These are phyloP conservation scores for Leptomonas pyrrhocoris DNA, from an alignment of 208 protist genomes.

Conservation along the genomic window DNA sequence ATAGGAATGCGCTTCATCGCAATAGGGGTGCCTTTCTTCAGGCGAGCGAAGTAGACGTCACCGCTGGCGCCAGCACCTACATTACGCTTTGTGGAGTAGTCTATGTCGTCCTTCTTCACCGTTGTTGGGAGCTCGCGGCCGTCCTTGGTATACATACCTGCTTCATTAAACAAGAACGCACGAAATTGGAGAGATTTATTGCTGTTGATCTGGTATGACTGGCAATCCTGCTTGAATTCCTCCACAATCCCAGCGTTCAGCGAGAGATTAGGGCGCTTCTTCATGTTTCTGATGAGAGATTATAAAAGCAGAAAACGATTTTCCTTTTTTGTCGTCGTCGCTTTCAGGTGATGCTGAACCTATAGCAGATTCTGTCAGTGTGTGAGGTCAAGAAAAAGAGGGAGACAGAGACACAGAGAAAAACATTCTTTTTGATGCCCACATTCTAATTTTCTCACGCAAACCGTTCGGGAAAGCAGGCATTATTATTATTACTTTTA, in stretches of 20 bases:
- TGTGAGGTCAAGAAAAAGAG: no score
- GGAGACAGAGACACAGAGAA: no score
- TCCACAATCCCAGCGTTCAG: constrained; percentile 74
- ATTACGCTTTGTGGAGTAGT: constrained; percentile 56
- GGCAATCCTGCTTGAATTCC: constrained; percentile 65
- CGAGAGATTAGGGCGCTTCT: constrained; percentile 57
- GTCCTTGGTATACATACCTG: constrained; percentile 86
- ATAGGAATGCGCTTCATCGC: constrained; percentile 90
- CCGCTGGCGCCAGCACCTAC: constrained; percentile 82
- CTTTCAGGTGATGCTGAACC: background rate
- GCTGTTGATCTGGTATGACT: constrained; percentile 90
- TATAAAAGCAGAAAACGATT: no score
- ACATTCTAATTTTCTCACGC: no score
- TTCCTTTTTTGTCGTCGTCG: background rate
- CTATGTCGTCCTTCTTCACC: constrained; percentile 85
- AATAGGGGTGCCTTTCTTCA: constrained; percentile 77
- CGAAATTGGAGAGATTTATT: constrained; percentile 88
- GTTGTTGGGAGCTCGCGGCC: constrained; percentile 67
- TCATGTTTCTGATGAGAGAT: constrained; percentile 31
- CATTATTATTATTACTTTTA: no score
- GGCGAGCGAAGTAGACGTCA: constrained; percentile 70
- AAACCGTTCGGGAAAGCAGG: no score
- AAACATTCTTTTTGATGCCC: no score
- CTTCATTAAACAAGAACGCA: constrained; percentile 84
- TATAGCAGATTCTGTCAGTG: no score